Percentiles rank a stretch among this genome's conserved stretches.
phyloP scores from a whole-genome alignment of 495 filamentous ascomycete species.

The Podospora pseudoanserina region DNA sequence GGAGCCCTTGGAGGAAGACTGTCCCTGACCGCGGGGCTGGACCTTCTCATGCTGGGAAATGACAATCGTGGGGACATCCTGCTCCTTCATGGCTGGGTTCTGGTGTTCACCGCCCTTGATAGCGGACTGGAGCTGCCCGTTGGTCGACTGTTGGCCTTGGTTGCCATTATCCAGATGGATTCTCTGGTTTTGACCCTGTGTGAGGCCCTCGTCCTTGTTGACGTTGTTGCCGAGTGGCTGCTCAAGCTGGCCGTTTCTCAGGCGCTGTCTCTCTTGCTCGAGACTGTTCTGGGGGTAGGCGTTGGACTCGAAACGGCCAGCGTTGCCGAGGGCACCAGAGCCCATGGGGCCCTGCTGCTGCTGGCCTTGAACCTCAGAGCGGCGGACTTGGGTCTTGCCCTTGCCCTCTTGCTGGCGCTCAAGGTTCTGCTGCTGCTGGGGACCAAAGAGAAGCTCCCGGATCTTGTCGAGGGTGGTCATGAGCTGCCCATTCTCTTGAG shows the following conservation, averaged over 20 bases:
- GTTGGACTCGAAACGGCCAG: neutral
- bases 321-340: neutral
- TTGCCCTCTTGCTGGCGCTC: neutral
- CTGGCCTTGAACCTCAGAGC: neutral
- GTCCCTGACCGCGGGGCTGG: neutral
- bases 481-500: neutral
- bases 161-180: neutral
- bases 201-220: neutral
- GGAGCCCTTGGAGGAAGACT: neutral
- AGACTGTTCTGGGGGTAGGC: neutral
- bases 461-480: neutral
- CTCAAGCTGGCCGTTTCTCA: neutral
- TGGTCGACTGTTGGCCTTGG: neutral
- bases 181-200: neutral
- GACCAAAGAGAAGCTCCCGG: neutral
- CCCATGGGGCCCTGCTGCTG: neutral
- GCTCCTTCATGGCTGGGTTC: neutral
- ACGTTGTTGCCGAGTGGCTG: neutral
- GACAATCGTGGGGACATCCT: conserved; percentile 2
- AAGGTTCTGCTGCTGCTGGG: neutral
- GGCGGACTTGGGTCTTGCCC: neutral
- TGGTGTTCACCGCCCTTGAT: neutral
- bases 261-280: neutral
- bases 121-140: neutral
- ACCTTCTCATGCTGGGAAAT: conserved; percentile 1